Percentiles rank a stretch among this genome's conserved stretches.
Evolutionary conservation across 1,284 basidiomycete genomes (phyloP).

Genomic region (Sanghuangporus weigelae): DNA sequence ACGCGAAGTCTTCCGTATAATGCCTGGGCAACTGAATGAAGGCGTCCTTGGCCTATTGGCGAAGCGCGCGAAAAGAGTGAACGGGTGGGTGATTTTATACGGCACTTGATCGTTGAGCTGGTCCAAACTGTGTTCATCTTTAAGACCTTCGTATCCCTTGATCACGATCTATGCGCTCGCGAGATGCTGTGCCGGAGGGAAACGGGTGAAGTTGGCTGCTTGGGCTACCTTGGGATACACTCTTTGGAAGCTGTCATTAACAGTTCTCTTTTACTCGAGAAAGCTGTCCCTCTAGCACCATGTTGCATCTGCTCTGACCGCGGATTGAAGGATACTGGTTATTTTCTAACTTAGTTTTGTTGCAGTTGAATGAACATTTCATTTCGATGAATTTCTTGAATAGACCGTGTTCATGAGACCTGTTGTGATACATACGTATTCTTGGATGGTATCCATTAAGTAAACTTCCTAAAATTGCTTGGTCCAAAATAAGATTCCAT

Average conservation of each 20-base stretch:
- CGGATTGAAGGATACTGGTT: too few species aligned
- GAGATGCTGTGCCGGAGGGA: not conserved
- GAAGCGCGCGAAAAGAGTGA: conserved; percentile 23
- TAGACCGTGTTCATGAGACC: not conserved
- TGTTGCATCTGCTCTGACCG: not conserved
- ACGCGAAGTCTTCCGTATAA: conserved; percentile 42
- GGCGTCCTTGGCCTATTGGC: conserved; percentile 49
- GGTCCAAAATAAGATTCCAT: not conserved
- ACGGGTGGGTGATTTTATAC: not conserved
- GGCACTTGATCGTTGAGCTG: not conserved
- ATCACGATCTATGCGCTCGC: not conserved
- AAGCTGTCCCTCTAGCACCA: not conserved
- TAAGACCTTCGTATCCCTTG: not conserved
- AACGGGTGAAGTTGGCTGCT: not conserved
- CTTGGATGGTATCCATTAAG: not conserved
- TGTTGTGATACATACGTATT: not conserved
- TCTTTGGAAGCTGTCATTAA: not conserved
- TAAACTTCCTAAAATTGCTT: not conserved
- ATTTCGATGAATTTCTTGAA: not conserved
- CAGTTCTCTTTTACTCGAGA: not conserved
- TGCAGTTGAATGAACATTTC: not conserved
- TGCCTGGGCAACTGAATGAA: conserved; percentile 40
- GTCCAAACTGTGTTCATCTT: not conserved
- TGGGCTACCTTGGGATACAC: not conserved
- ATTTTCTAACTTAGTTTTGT: not conserved